Conservation (phyloP, 345 rosid species). For the Lumnitzera racemosa region DNA sequence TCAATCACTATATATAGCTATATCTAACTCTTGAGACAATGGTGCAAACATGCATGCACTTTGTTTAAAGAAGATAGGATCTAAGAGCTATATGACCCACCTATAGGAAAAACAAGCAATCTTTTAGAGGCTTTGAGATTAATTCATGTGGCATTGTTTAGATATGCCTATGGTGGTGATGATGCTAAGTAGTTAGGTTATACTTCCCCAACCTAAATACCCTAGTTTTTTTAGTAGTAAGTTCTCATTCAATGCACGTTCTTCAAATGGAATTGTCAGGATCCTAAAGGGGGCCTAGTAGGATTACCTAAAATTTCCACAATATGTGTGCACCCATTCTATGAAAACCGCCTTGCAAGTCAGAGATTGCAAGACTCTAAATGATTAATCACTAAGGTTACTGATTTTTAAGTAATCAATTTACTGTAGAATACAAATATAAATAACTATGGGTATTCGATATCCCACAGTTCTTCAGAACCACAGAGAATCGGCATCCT, state of each 20-base stretch:
- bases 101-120: neutral
- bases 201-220: conserved; percentile 2
- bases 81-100: conserved; percentile 2
- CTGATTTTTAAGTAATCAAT: too few species aligned
- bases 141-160: conserved; percentile 12
- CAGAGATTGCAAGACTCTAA: too few species aligned
- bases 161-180: neutral
- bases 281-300: too few species aligned
- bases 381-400: too few species aligned
- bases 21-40: neutral
- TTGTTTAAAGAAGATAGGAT: conserved; percentile 2
- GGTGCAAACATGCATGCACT: conserved; percentile 7
- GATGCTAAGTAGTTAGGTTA: conserved; percentile 3
- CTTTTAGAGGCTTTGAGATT: neutral
- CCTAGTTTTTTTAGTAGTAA: conserved; percentile 4
- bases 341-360: too few species aligned
- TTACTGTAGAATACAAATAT: too few species aligned
- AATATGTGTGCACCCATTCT: too few species aligned
- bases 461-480: too few species aligned
- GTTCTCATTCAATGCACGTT: neutral
- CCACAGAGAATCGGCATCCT: too few species aligned
- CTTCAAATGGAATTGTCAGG: neutral
- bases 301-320: too few species aligned
- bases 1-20: too few species aligned
- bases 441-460: too few species aligned